Evolutionary conservation across 2,329 filamentous ascomycete species (phyloP), one percentile per base, ranked within the genome.

Genomic region (Claviceps lovelessii): DNA sequence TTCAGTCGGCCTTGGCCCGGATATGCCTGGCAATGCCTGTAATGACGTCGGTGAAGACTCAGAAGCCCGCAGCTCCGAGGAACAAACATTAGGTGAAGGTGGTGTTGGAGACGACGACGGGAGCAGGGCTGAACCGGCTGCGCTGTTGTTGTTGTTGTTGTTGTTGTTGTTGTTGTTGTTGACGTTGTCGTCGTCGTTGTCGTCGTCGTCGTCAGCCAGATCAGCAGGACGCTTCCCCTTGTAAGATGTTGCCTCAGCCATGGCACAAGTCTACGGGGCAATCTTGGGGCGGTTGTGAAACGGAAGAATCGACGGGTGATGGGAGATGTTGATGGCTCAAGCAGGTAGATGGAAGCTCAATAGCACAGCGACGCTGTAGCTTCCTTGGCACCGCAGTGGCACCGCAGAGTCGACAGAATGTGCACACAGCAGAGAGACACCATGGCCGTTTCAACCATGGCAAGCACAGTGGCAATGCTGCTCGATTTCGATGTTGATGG

Each of bases 191-290:
- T 23, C 23, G 23, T 23, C 23, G 23, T 23, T 3, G 23, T 23
- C 23, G 23, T 23, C 23, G 23, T 23, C 42, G 29, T 53, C 49
- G 44, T 54, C 29, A 23, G 49, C 28, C 48, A 47, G 54, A 52
- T 54, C 52, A 42, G 49, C 52, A 44, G 52, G 49, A 31, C 52
- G 49, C 42, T 58, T 55, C 8, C 50, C 53, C 31, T 37, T 50
- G 13, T 44, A 13, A 31, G 37, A 33, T 31, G 53, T 19, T 19
- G 45, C 29, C 29, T 37, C 55, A 58, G 47, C 45, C 57, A 56
- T 58, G 23, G 46, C 44, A 35, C 8, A 45, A 11, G 49, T 53
- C 10, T 47, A 33, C 4, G 29, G 19, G 51, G 23, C 8, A 45
- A 44, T 15, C 19, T 19, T 47, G 4, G 19, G 19, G 42, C 17